Conservation (phyloP, 208 protist species). For the Vickermania spadyakhi region DNA sequence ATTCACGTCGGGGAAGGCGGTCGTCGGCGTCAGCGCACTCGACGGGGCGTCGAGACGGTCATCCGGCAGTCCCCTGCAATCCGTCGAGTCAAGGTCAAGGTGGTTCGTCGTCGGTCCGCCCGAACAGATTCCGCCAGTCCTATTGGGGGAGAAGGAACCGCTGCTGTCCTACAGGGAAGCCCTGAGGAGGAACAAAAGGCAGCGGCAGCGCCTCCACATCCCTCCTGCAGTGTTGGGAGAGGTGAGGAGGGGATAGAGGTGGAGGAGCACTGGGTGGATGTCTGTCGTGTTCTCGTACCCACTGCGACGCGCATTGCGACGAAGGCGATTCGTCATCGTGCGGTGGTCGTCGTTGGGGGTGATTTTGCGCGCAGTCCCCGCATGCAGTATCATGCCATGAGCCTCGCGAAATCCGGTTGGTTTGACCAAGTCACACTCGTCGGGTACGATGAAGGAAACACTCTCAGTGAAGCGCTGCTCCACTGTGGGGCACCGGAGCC, state of each 20-base stretch:
- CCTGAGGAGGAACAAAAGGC: background rate
- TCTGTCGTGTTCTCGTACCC: conserved; percentile 5
- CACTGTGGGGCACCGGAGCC: conserved; percentile 20
- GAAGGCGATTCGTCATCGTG: conserved; percentile 35
- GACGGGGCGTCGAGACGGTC: conserved; percentile 27
- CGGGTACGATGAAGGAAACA: conserved; percentile 61
- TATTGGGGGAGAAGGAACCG: background rate
- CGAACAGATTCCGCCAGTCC: too few relatives aligned
- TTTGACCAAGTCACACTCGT: conserved; percentile 75
- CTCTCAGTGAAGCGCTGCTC: conserved; percentile 50
- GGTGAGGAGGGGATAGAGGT: background rate
- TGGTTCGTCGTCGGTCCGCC: conserved; percentile 9
- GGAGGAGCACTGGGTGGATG: background rate
- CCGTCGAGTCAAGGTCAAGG: conserved; percentile 1
- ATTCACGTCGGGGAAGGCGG: conserved; percentile 42
- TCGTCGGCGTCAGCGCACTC: conserved; percentile 25
- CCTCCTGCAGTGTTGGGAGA: background rate
- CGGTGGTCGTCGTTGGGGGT: conserved; percentile 82
- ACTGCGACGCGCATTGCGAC: background rate
- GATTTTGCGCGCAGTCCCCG: conserved; percentile 83
- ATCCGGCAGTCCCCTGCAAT: conserved; percentile 14
- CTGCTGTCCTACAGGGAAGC: background rate
- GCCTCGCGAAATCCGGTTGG: conserved; percentile 48
- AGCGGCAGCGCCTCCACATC: background rate
- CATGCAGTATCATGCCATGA: conserved; percentile 88